Evolutionary conservation across 1,139 yeast species (phyloP).

Genomic region (Yamadazyma diddensiae): DNA sequence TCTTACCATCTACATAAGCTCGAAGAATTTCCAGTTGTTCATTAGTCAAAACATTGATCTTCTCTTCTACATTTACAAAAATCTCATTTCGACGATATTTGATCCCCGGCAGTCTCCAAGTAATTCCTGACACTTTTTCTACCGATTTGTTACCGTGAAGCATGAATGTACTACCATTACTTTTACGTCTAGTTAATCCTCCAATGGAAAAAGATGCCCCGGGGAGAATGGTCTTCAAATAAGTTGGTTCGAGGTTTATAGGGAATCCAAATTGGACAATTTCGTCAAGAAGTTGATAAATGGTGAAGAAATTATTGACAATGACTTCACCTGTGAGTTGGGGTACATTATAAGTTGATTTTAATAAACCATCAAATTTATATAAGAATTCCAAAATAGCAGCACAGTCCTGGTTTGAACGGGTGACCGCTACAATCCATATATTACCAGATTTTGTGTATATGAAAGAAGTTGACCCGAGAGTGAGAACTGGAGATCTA

Average conservation of each 20-base stretch:
- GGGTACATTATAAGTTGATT: conserved; percentile 16
- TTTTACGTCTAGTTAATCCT: conserved; percentile 15
- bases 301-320: conserved; percentile 54
- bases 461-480: conserved; percentile 90
- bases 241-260: conserved; percentile 56
- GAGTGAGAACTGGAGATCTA: conserved; percentile 75
- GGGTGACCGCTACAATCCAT: conserved; percentile 83
- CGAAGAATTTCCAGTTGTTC: conserved; percentile 60
- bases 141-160: conserved; percentile 12
- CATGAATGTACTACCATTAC: conserved; percentile 10
- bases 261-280: conserved; percentile 82
- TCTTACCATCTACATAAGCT: conserved; percentile 75
- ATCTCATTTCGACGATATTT: conserved; percentile 83
- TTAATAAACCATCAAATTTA: conserved; percentile 50
- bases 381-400: conserved; percentile 75
- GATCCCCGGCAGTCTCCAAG: conserved; percentile 75
- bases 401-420: conserved; percentile 86
- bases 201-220: conserved; percentile 21
- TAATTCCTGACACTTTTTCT: conserved; percentile 17
- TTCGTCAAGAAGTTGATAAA: conserved; percentile 79
- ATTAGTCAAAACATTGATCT: conserved; percentile 64
- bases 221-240: conserved; percentile 27
- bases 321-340: conserved; percentile 29
- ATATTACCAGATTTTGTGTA: conserved; percentile 68
- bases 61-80: conserved; percentile 72